Evolutionary conservation across 768 basidiomycete species (phyloP).

Genomic region (Pleurotus platypus): DNA sequence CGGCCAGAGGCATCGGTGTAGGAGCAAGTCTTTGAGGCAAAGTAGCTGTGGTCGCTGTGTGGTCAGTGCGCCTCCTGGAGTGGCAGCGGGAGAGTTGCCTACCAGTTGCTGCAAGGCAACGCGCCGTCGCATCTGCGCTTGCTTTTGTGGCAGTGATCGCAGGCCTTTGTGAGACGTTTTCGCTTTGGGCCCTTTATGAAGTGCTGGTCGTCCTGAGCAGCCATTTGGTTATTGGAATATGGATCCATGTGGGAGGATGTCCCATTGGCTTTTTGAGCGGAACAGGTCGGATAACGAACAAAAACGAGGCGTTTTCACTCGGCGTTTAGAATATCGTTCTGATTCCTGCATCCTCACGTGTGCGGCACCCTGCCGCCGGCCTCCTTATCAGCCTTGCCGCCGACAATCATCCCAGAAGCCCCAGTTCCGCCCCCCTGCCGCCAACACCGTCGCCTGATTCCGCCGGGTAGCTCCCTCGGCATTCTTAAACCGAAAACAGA

Average conservation of each 20-base stretch:
- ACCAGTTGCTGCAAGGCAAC: constrained; percentile 87
- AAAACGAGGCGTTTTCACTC: constrained; percentile 10
- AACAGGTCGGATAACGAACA: constrained; percentile 9
- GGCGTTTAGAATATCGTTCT: constrained; percentile 8
- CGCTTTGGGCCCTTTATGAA: constrained; percentile 49
- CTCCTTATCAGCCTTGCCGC: constrained; percentile 8
- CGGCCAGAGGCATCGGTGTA: constrained; percentile 80
- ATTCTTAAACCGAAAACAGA: neutral
- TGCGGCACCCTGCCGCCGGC: constrained; percentile 9
- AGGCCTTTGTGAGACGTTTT: constrained; percentile 61
- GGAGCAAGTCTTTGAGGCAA: constrained; percentile 76
- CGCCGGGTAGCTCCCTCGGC: neutral
- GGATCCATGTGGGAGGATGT: constrained; percentile 1
- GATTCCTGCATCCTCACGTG: constrained; percentile 3
- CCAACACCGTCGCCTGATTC: neutral
- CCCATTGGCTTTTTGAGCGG: constrained; percentile 7
- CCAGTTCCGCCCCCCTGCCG: neutral
- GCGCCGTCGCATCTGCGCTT: constrained; percentile 79
- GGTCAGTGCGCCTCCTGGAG: too few species aligned
- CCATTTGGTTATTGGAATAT: constrained; percentile 3
- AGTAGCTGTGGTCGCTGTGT: constrained; percentile 46
- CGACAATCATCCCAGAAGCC: constrained; percentile 6
- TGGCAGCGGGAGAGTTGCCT: constrained; percentile 7
- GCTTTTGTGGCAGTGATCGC: constrained; percentile 82
- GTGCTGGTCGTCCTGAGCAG: constrained; percentile 25